Base-by-base conservation (phyloP, 2,329 filamentous ascomycete species). In the Venturia nashicola region DNA sequence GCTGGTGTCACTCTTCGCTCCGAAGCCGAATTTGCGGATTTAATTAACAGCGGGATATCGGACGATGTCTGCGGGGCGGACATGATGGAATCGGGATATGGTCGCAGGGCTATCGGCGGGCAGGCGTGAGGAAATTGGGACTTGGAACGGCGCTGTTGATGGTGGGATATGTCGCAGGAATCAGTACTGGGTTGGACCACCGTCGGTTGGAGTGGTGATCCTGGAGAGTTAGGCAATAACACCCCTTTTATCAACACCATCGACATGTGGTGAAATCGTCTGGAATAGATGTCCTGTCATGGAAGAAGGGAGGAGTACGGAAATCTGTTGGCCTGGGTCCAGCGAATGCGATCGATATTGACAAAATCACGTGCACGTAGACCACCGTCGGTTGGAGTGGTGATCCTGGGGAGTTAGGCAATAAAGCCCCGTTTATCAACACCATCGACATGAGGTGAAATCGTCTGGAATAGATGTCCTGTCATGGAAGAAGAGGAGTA, bases 1-100 rank as follows among this genome's bases (percentile, higher is more conserved):
- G 92, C 88, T 16, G 93, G 93, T 34, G 90, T 93, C 74, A 97
- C 86, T 69, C 94, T 90, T 66, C 93, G 89, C 78, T 99, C 94
- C 61, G 91, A 92, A 60, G 87, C 84, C 59, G 88, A 82, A 75
- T 88, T 89, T 66, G 90, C 86, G 61, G 89, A 93, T 66, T 83
- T 83, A 71, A 94, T 84, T 67, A 86, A 81, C 70, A 94, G 81
- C 68, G 89, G 87, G 64, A 94, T 82, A 74, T 94, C 62, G 9
- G 62, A n/a, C 16, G 44, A 60, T 6, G 59, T 60, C n/a, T 43
- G 59, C 39, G 59, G 59, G 39, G n/a, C 42, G 20, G 59, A 43
- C 51, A 57, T 57, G 51, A 57, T 57, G 51, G 51, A 36, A 2
- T 32, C 1, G 46, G 46, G 23, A 12, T 11, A 54, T 32, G 6